Evolutionary conservation across 192 early-diverging fungal species (phyloP).

Genomic region (Pilobolus umbonatus): DNA sequence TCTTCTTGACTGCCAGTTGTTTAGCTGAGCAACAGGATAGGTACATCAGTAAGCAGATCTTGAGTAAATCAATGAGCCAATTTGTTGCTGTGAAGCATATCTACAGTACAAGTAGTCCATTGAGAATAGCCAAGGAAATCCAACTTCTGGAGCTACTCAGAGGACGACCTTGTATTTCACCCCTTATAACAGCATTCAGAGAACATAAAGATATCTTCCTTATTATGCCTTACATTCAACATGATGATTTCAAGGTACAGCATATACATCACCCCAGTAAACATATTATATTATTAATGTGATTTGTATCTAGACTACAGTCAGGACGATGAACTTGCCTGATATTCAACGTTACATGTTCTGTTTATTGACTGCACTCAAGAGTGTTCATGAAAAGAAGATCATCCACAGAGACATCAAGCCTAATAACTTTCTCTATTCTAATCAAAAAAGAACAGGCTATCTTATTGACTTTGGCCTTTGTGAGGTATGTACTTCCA

Average conservation of each 20-base stretch:
- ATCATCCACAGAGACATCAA: slow-evolving; percentile 94
- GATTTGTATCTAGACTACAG: slow-evolving; percentile 51
- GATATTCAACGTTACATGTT: slow-evolving; percentile 78
- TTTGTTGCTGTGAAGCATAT: slow-evolving; percentile 85
- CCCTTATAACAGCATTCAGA: slow-evolving; percentile 75
- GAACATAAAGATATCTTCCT: slow-evolving; percentile 77
- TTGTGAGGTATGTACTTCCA: slow-evolving; percentile 66
- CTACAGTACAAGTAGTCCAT: slow-evolving; percentile 75
- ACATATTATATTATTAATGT: background rate
- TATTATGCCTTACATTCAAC: slow-evolving; percentile 79
- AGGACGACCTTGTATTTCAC: slow-evolving; percentile 67
- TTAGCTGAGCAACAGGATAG: background rate
- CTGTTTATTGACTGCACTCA: slow-evolving; percentile 65
- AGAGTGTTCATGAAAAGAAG: slow-evolving; percentile 59
- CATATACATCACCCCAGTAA: background rate
- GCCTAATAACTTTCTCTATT: slow-evolving; percentile 93
- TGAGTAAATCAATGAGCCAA: slow-evolving; percentile 22
- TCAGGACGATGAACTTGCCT: slow-evolving; percentile 48
- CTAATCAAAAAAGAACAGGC: slow-evolving; percentile 60
- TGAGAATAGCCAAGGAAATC: slow-evolving; percentile 80
- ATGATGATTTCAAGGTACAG: slow-evolving; percentile 74
- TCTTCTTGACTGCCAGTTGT: background rate
- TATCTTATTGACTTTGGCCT: slow-evolving; percentile 92
- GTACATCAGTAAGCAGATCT: background rate
- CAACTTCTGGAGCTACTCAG: slow-evolving; percentile 67